A percentile compares a stretch with the other conserved stretches of the same genome.
Conservation (phyloP, 768 basidiomycete species). For the Auricularia sp. region DNA sequence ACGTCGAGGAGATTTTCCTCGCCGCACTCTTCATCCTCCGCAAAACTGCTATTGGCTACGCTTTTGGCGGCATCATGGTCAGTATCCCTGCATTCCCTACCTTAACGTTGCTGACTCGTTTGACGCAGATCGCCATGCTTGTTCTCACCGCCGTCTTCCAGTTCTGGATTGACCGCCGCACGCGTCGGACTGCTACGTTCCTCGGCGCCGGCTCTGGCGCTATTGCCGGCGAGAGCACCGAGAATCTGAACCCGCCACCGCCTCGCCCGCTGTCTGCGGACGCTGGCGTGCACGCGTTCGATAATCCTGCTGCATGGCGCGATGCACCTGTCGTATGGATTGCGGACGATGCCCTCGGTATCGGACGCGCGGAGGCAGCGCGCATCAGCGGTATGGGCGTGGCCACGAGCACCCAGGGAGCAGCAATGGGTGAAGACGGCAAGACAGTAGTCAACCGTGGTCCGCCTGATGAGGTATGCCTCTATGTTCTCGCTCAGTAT, state of each 20-base stretch:
- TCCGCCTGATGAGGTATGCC: conserved; percentile 21
- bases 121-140: conserved; percentile 33
- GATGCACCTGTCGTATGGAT: conserved; percentile 34
- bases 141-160: not conserved
- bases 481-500: not conserved
- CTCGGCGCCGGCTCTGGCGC: conserved; percentile 3
- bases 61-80: conserved; percentile 23
- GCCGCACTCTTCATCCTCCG: conserved; percentile 60
- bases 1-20: conserved; percentile 59
- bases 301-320: conserved; percentile 37
- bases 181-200: conserved; percentile 10
- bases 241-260: conserved; percentile 10
- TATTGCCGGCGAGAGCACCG: conserved; percentile 16
- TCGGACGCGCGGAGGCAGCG: conserved; percentile 23
- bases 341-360: conserved; percentile 31
- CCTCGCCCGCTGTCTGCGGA: conserved; percentile 5
- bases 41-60: conserved; percentile 24
- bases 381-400: conserved; percentile 21
- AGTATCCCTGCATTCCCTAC: conserved; percentile 8
- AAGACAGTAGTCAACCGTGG: conserved; percentile 20
- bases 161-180: conserved; percentile 4
- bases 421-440: conserved; percentile 23
- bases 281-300: conserved; percentile 27
- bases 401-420: conserved; percentile 22
- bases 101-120: conserved; percentile 27